Conservation (phyloP, 495 filamentous ascomycete species). For the Massariosphaeria phaeospora region DNA sequence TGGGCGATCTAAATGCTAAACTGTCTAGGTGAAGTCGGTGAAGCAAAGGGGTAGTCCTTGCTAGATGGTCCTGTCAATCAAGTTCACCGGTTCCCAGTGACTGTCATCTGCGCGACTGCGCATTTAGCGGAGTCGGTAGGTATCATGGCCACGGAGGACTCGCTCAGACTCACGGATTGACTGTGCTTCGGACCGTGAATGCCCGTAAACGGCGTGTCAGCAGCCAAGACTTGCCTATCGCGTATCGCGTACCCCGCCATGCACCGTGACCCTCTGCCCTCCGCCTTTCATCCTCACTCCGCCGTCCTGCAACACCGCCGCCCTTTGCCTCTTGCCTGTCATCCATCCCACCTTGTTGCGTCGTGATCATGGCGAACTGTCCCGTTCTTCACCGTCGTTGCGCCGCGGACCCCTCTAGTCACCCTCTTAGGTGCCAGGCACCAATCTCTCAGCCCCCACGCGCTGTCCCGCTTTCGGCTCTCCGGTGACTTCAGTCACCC, state of each 20-base stretch:
- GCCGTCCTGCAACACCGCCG: neutral
- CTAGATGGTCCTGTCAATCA: neutral
- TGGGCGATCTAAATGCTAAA: too few relatives aligned
- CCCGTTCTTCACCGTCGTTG: neutral
- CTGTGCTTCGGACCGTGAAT: conserved; percentile 9
- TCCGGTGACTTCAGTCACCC: conserved; percentile 21
- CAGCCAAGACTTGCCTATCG: neutral
- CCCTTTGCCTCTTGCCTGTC: neutral
- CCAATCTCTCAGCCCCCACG: conserved; percentile 24
- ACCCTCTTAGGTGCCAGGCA: conserved; percentile 20
- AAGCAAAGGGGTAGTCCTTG: neutral
- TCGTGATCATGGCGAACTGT: conserved; percentile 6
- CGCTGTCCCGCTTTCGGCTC: conserved; percentile 1
- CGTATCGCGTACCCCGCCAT: conserved; percentile 6
- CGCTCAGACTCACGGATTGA: neutral
- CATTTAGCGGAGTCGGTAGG: neutral
- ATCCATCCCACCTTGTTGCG: conserved; percentile 5
- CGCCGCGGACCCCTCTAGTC: neutral
- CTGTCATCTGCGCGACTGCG: conserved; percentile 21
- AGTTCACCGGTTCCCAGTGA: conserved; percentile 10
- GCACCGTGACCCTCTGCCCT: neutral
- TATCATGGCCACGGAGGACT: conserved; percentile 11
- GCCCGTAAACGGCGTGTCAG: neutral
- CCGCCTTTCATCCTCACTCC: neutral
- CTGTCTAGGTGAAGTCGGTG: neutral